These are phyloP conservation scores for Paecilomyces dactylethromorphus DNA, from an alignment of 2,329 filamentous ascomycete species.

Conservation along the genomic window DNA sequence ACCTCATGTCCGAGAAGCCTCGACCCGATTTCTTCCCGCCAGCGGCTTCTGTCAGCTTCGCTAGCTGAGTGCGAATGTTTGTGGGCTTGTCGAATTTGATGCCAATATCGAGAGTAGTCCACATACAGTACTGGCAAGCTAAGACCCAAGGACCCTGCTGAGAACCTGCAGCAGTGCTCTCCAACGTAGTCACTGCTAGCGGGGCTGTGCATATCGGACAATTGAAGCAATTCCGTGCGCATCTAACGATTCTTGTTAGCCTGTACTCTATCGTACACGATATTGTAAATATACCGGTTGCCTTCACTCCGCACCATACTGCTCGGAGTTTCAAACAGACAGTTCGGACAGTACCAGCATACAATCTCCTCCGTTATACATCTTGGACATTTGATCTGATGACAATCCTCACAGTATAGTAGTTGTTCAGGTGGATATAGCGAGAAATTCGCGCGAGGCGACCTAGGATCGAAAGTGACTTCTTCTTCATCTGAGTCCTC, in stretches of 20 bases:
- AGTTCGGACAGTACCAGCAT: conserved; percentile 91
- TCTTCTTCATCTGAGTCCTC: conserved; percentile 57
- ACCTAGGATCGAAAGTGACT: conserved; percentile 76
- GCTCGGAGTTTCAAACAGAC: conserved; percentile 91
- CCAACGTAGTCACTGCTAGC: conserved; percentile 66
- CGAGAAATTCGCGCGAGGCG: conserved; percentile 79
- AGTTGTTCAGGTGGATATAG: conserved; percentile 90
- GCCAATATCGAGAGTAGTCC: conserved; percentile 83
- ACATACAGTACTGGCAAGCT: conserved; percentile 84
- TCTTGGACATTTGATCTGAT: conserved; percentile 87
- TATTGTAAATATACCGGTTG: conserved; percentile 60
- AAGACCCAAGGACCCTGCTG: conserved; percentile 64
- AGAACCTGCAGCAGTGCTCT: conserved; percentile 42
- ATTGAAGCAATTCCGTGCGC: conserved; percentile 90
- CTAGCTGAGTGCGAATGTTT: conserved; percentile 74
- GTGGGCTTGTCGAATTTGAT: conserved; percentile 86
- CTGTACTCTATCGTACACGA: not conserved
- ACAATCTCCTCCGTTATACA: conserved; percentile 92
- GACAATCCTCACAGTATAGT: conserved; percentile 95
- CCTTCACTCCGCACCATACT: conserved; percentile 88
- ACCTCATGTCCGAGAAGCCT: conserved; percentile 30
- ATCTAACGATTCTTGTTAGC: conserved; percentile 46
- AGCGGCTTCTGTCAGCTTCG: conserved; percentile 55
- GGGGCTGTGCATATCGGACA: conserved; percentile 84
- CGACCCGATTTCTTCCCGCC: conserved; percentile 33